A percentile compares a stretch with the other conserved stretches of the same genome.
Evolutionary conservation across 1,284 basidiomycete species (phyloP).

Genomic region (Stygiomarasmius scandens): DNA sequence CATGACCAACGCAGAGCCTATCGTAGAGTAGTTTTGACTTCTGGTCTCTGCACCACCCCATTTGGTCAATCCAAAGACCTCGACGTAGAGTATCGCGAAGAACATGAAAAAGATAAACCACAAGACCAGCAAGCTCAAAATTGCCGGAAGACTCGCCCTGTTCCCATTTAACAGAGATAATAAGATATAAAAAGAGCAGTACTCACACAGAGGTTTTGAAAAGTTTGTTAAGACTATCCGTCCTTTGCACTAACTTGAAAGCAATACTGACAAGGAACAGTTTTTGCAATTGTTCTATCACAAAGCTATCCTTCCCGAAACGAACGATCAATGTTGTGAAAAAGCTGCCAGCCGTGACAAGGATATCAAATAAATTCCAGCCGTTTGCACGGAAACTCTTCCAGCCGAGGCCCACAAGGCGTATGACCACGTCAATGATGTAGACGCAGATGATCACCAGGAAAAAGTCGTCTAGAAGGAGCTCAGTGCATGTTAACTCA

Average conservation of each 20-base stretch:
- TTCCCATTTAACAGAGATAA: conserved; percentile 1
- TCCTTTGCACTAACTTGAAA: conserved; percentile 93
- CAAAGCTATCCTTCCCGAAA: conserved; percentile 55
- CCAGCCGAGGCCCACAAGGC: conserved; percentile 86
- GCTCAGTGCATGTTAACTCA: conserved; percentile 13
- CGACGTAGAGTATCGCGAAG: conserved; percentile 88
- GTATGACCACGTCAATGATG: conserved; percentile 77
- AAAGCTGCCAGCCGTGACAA: conserved; percentile 84
- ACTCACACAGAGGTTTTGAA: conserved; percentile 95
- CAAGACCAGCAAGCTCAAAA: conserved; percentile 83
- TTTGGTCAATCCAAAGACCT: conserved; percentile 93
- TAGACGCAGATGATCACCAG: conserved; percentile 78
- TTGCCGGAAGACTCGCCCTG: conserved; percentile 87
- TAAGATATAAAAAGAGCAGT: neutral
- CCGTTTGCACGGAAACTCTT: conserved; percentile 84
- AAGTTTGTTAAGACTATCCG: conserved; percentile 89
- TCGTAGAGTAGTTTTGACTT: conserved; percentile 81
- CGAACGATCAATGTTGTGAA: conserved; percentile 82
- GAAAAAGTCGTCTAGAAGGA: conserved; percentile 72
- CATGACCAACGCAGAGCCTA: conserved; percentile 87
- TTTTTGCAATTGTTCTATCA: conserved; percentile 83
- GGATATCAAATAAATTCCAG: conserved; percentile 91
- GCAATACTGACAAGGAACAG: conserved; percentile 92
- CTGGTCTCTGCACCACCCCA: conserved; percentile 76
- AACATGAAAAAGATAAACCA: conserved; percentile 95